phyloP scores from a whole-genome alignment of 148 eudicot genomes.

The Cornus suecica region DNA sequence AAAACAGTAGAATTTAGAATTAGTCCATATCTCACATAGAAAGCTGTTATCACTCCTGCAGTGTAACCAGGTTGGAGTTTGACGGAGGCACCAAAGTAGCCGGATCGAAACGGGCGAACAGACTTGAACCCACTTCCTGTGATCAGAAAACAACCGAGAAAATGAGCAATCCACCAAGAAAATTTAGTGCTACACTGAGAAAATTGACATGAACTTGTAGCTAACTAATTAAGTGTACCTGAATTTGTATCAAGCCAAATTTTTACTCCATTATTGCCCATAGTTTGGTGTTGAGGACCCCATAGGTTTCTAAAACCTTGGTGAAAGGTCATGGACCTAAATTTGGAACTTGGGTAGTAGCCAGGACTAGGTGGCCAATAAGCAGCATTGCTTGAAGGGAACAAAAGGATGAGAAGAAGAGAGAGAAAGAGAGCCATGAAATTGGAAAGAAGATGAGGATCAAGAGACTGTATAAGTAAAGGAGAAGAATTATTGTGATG shows the following conservation, averaged over 20 bases:
- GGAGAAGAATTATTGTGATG: conserved; percentile 2
- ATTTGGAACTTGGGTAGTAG: conserved; percentile 62
- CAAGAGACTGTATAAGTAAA: neutral
- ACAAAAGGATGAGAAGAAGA: conserved; percentile 20
- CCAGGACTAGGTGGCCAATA: conserved; percentile 85
- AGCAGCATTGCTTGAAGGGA: conserved; percentile 32
- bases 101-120: conserved; percentile 72
- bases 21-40: conserved; percentile 56
- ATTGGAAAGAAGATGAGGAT: neutral
- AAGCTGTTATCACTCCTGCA: conserved; percentile 91
- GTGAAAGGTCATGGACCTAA: conserved; percentile 54
- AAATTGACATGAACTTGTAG: neutral
- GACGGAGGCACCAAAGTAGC: conserved; percentile 81
- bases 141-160: neutral
- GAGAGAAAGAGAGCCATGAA: conserved; percentile 30
- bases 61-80: conserved; percentile 91
- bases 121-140: conserved; percentile 98
- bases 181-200: too few species aligned
- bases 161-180: neutral
- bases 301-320: conserved; percentile 69
- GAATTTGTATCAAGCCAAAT: conserved; percentile 81
- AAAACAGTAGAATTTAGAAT: neutral
- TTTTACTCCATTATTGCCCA: conserved; percentile 48
- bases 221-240: conserved; percentile 44
- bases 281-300: conserved; percentile 75